Evolutionary conservation across 2,329 filamentous ascomycete genomes (phyloP), one percentile per base, ranked within the genome.

Genomic region (Verticillium longisporum): DNA sequence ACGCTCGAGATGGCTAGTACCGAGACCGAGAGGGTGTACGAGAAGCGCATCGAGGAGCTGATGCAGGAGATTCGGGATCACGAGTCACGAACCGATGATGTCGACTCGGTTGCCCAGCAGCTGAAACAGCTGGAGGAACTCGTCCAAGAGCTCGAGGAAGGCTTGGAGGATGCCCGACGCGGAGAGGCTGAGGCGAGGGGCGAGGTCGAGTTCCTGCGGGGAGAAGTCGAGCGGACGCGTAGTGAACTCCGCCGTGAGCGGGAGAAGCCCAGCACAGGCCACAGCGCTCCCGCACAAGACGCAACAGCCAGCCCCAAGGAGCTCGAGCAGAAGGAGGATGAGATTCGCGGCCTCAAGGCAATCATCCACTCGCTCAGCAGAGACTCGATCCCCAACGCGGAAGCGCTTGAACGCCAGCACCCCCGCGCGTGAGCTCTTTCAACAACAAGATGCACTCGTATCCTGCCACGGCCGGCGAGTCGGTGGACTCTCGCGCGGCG

Each of bases 291-390:
- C 1, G 54, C 18, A 9, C 54, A 55, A 18, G 74, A 71, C 59
- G 73, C 71, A 32, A 79, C 81, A 11, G 78, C 80, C 1, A 74
- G 78, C 10, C 77, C 80, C 31, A 91, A 91, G 73, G 92, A 97
- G 65, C 76, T 98, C 34, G 92, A 96, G 71, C 90, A 96, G 71
- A 95, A 96, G 72, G 94, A 99, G 69, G 95, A 99, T 68, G 95
- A 99, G 78, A 98, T 99, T 70, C 86, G 94, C 64, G 95, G 95
- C 56, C 83, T 99, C 66, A 99, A 98, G 75, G 94, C 95, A 54
- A 98, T 99, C 71, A 98, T 99, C 63, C 94, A 98, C 75, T 97
- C 92, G 18, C 81, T 99, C 41, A 97, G 92, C 73, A 84, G 92
- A 63, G 91, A 91, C 66, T 84, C 88, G 11, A 78, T 83, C n/a